Conservation (phyloP, 208 protist species). For the Histomonas meleagridis region DNA sequence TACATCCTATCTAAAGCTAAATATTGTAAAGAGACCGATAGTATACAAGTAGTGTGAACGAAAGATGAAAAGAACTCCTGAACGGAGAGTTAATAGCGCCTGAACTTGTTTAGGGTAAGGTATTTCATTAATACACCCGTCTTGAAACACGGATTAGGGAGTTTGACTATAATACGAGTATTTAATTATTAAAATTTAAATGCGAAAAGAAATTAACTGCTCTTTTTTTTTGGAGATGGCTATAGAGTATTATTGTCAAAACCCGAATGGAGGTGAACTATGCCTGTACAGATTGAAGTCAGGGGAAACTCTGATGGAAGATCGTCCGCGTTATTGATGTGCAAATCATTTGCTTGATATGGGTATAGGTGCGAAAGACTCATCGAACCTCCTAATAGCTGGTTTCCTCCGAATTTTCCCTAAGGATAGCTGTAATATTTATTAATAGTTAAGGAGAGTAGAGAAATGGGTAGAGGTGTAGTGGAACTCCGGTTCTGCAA, state of each 20-base stretch:
- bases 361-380: conserved; percentile 68
- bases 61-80: conserved; percentile 62
- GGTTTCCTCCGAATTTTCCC: conserved; percentile 70
- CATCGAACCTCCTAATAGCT: conserved; percentile 71
- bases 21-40: conserved; percentile 59
- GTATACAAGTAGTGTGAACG: conserved; percentile 62
- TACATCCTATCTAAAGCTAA: conserved; percentile 59
- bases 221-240: conserved; percentile 46
- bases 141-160: conserved; percentile 71
- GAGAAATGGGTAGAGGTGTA: conserved; percentile 63
- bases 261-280: conserved; percentile 67
- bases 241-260: conserved; percentile 53
- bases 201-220: conserved; percentile 58
- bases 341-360: conserved; percentile 38
- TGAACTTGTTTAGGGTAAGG: conserved; percentile 56
- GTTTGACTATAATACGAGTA: conserved; percentile 59
- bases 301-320: conserved; percentile 59
- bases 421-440: conserved; percentile 62
- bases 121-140: conserved; percentile 53
- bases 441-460: conserved; percentile 58
- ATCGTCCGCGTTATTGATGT: conserved; percentile 56
- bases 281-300: conserved; percentile 60
- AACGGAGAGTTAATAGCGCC: conserved; percentile 59
- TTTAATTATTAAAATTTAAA: conserved; percentile 43
- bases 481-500: conserved; percentile 51